Evolutionary conservation across 805 yeast species (phyloP).

Genomic region (Candida anglica): DNA sequence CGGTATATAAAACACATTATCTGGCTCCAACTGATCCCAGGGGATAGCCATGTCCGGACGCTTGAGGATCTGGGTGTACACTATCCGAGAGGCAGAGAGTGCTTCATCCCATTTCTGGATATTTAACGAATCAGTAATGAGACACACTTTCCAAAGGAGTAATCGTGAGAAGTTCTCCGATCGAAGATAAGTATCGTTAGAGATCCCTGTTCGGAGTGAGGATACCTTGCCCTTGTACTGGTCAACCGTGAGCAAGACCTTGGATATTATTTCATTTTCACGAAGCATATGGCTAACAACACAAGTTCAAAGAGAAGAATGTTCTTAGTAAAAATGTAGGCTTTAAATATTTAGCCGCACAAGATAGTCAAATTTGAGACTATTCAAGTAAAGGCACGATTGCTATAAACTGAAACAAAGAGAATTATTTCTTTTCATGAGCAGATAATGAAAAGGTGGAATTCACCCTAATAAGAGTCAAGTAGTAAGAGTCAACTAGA

Average conservation of each 20-base stretch:
- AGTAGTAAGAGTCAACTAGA: no score
- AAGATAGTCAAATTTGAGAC: no score
- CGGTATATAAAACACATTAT: conserved; percentile 22
- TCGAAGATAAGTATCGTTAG: conserved; percentile 23
- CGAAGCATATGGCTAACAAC: conserved; percentile 15
- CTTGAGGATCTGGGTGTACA: conserved; percentile 29
- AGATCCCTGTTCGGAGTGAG: conserved; percentile 21
- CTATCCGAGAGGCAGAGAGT: conserved; percentile 25
- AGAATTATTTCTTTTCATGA: no score
- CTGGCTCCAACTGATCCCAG: conserved; percentile 31
- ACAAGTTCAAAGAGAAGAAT: not conserved
- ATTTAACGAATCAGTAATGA: conserved; percentile 32
- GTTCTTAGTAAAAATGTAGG: no score
- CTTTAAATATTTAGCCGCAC: no score
- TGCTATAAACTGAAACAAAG: no score
- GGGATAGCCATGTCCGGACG: conserved; percentile 30
- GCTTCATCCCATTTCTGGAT: conserved; percentile 29
- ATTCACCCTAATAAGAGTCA: no score
- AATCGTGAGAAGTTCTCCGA: conserved; percentile 23
- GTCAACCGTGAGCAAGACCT: conserved; percentile 32
- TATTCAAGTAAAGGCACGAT: no score
- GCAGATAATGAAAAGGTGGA: no score
- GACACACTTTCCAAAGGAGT: conserved; percentile 34
- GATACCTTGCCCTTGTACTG: conserved; percentile 28
- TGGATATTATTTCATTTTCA: conserved; percentile 34